Percentiles rank a stretch among this genome's conserved stretches.
Evolutionary conservation across 2,329 filamentous ascomycete species (phyloP).

Genomic region (Ascochyta viciae-villosae): DNA sequence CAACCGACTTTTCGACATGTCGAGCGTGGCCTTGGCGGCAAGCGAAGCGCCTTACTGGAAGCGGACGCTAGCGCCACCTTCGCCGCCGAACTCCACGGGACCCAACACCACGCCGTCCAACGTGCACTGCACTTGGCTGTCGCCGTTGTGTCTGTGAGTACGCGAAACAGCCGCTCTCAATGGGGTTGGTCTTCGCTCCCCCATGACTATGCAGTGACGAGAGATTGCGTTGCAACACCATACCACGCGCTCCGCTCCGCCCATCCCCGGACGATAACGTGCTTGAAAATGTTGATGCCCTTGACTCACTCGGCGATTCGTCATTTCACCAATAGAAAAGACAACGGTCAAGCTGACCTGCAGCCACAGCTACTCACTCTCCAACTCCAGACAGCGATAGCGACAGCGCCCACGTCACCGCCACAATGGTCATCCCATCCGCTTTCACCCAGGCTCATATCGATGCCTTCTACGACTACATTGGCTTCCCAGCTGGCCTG

Average conservation of each 20-base stretch:
- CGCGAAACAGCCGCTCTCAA: too few relatives aligned
- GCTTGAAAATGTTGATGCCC: constrained; percentile 14
- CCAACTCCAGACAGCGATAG: too few relatives aligned
- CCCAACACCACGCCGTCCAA: constrained; percentile 8
- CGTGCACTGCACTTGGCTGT: not conserved
- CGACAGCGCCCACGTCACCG: too few relatives aligned
- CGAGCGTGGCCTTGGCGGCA: constrained; percentile 1
- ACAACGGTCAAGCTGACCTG: not conserved
- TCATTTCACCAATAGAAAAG: not conserved
- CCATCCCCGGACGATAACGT: constrained; percentile 11
- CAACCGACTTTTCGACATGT: too few relatives aligned
- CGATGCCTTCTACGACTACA: constrained; percentile 42
- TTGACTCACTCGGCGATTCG: constrained; percentile 17
- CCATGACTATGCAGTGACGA: too few relatives aligned
- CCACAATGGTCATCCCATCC: constrained; percentile 15
- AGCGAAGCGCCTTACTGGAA: constrained; percentile 12
- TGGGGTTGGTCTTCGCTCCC: too few relatives aligned
- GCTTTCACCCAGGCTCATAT: constrained; percentile 40
- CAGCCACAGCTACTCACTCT: not conserved
- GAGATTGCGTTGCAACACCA: not conserved
- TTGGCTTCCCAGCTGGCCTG: constrained; percentile 33
- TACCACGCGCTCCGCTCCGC: too few relatives aligned
- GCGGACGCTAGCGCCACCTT: not conserved
- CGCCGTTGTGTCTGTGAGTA: too few relatives aligned
- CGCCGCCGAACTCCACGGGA: not conserved